Evolutionary conservation across 2,329 filamentous ascomycete genomes (phyloP).

Genomic region (Bipolaris victoriae): DNA sequence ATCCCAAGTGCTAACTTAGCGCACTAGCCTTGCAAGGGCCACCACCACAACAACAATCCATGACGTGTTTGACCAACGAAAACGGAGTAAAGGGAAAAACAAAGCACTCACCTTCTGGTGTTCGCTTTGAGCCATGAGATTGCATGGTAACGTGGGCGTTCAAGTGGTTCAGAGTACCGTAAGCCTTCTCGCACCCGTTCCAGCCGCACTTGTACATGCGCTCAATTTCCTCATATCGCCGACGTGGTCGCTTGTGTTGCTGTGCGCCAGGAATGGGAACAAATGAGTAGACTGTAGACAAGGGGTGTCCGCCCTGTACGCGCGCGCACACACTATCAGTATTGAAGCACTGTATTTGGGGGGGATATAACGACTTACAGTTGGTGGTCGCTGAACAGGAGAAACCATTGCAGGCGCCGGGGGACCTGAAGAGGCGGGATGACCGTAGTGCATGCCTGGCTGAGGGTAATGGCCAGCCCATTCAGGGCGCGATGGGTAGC

Average conservation of each 20-base stretch:
- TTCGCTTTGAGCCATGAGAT: slow-evolving; percentile 90
- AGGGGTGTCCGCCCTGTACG: slow-evolving; percentile 57
- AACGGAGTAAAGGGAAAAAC: slow-evolving; percentile 7
- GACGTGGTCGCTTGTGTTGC: slow-evolving; percentile 92
- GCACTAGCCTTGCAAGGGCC: slow-evolving; percentile 37
- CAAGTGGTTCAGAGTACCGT: slow-evolving; percentile 94
- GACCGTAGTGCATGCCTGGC: slow-evolving; percentile 54
- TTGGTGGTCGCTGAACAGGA: slow-evolving; percentile 66
- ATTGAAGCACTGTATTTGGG: background rate
- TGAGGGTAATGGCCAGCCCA: slow-evolving; percentile 68
- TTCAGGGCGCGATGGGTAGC: slow-evolving; percentile 71
- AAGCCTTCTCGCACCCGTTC: slow-evolving; percentile 98
- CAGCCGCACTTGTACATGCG: slow-evolving; percentile 99
- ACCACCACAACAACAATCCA: background rate
- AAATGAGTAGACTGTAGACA: slow-evolving; percentile 92
- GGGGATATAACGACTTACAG: slow-evolving; percentile 56
- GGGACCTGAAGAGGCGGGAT: slow-evolving; percentile 64
- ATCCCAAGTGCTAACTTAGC: slow-evolving; percentile 44
- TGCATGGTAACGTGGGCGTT: slow-evolving; percentile 99
- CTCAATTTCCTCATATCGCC: slow-evolving; percentile 97
- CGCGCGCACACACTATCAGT: slow-evolving; percentile 18
- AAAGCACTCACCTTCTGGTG: slow-evolving; percentile 83
- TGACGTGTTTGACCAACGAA: background rate
- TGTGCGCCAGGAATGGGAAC: slow-evolving; percentile 96
- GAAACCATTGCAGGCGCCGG: slow-evolving; percentile 63